Evolutionary conservation across 164 flowering plant genomes (phyloP).

Genomic region (Stephania japonica): DNA sequence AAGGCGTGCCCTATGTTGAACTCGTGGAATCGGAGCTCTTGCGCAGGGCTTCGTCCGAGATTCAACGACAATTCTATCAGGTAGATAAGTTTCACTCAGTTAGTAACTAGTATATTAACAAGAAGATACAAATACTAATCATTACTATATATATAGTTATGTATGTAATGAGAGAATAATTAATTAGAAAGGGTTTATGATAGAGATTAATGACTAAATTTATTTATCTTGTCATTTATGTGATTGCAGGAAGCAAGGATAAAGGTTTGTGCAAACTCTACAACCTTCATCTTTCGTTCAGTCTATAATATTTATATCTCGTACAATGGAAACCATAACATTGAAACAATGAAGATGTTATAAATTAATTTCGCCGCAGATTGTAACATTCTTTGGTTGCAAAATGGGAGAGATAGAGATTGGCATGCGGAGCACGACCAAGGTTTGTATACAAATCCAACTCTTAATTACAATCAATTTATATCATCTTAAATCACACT

Average conservation of each 20-base stretch:
- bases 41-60: conserved; percentile 26
- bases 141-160: no score
- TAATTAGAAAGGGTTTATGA: background rate
- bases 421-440: conserved; percentile 37
- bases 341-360: background rate
- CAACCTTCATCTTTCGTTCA: background rate
- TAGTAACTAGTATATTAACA: no score
- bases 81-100: conserved; percentile 24
- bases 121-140: no score
- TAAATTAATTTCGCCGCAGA: conserved; percentile 28
- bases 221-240: background rate
- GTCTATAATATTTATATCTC: background rate
- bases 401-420: conserved; percentile 68
- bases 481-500: background rate
- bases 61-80: conserved; percentile 65
- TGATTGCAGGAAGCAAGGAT: conserved; percentile 65
- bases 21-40: conserved; percentile 37
- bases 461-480: background rate
- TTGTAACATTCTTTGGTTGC: conserved; percentile 62
- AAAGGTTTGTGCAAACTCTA: conserved; percentile 39
- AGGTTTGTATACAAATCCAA: conserved; percentile 23
- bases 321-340: background rate
- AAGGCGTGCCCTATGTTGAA: conserved; percentile 44
- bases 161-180: no score
- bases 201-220: background rate